These are phyloP conservation scores for Rhizopogon vesiculosus DNA, from an alignment of 768 basidiomycete genomes.

Conservation along the genomic window DNA sequence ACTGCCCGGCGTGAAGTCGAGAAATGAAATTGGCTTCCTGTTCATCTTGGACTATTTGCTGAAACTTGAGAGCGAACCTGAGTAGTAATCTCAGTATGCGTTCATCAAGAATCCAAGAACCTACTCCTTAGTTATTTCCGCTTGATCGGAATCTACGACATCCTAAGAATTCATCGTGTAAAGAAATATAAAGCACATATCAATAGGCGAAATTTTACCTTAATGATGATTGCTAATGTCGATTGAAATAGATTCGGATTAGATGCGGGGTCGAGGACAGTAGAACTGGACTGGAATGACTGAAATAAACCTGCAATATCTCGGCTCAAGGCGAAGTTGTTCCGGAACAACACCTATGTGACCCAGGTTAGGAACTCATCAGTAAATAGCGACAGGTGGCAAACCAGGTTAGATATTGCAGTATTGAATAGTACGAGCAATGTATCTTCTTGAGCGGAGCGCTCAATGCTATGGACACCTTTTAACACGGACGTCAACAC, in stretches of 20 bases:
- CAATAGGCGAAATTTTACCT: slow-evolving; percentile 27
- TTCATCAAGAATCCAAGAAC: slow-evolving; percentile 8
- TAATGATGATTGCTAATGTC: slow-evolving; percentile 58
- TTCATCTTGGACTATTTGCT: slow-evolving; percentile 58
- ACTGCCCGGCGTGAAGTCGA: slow-evolving; percentile 47
- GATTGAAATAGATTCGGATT: slow-evolving; percentile 59
- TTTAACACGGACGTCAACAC: neutral
- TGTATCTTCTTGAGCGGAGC: slow-evolving; percentile 59
- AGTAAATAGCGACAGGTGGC: neutral
- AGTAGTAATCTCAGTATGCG: neutral
- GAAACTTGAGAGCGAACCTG: slow-evolving; percentile 54
- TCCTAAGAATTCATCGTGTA: slow-evolving; percentile 34
- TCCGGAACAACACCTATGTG: slow-evolving; percentile 54
- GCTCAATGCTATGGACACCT: slow-evolving; percentile 61
- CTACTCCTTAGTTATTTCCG: slow-evolving; percentile 55
- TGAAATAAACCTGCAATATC: slow-evolving; percentile 59
- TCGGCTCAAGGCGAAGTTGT: slow-evolving; percentile 61
- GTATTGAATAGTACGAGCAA: slow-evolving; percentile 62
- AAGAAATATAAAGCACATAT: neutral
- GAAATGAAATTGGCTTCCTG: slow-evolving; percentile 60
- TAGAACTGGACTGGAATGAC: slow-evolving; percentile 54
- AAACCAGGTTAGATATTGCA: slow-evolving; percentile 58
- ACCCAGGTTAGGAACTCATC: neutral
- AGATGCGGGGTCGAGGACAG: slow-evolving; percentile 50
- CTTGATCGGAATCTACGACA: slow-evolving; percentile 57